Conservation (phyloP, 495 filamentous ascomycete species). For the Hypomontagnella monticulosa region DNA sequence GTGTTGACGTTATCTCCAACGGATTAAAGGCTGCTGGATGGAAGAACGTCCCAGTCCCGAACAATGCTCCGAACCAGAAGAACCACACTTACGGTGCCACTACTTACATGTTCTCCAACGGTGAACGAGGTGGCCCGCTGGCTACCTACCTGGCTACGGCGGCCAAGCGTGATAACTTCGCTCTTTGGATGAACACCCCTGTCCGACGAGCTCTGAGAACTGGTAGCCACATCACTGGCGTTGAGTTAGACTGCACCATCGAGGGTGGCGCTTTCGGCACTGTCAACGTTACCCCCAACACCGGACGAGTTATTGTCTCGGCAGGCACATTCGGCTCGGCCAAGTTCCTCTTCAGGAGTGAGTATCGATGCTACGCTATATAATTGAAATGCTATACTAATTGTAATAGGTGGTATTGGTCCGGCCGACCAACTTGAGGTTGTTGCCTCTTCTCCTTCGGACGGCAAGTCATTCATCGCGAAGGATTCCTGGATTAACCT, state of each 20-base stretch:
- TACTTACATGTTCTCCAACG: constrained; percentile 73
- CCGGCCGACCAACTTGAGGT: constrained; percentile 68
- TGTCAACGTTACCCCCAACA: constrained; percentile 63
- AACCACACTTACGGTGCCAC: constrained; percentile 72
- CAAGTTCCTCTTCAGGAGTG: constrained; percentile 68
- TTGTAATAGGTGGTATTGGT: constrained; percentile 67
- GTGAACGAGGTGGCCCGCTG: constrained; percentile 74
- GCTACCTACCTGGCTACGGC: constrained; percentile 78
- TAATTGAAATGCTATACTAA: constrained; percentile 18
- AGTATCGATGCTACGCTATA: constrained; percentile 2
- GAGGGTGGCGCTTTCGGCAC: constrained; percentile 66
- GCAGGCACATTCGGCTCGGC: constrained; percentile 77
- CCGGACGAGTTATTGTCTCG: constrained; percentile 73
- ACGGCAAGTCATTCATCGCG: constrained; percentile 64
- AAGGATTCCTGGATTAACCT: constrained; percentile 71
- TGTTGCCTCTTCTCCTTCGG: constrained; percentile 60
- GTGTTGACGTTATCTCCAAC: constrained; percentile 66
- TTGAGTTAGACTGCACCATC: constrained; percentile 70
- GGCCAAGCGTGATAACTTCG: constrained; percentile 70
- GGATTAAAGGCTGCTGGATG: constrained; percentile 69
- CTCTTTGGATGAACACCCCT: constrained; percentile 71
- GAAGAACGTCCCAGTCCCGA: constrained; percentile 68
- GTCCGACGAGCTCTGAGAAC: constrained; percentile 72
- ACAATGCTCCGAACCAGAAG: constrained; percentile 69
- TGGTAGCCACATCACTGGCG: constrained; percentile 69